These are phyloP conservation scores for Chlorella sp. DNA, from an alignment of 139 green algal genomes.

Conservation along the genomic window DNA sequence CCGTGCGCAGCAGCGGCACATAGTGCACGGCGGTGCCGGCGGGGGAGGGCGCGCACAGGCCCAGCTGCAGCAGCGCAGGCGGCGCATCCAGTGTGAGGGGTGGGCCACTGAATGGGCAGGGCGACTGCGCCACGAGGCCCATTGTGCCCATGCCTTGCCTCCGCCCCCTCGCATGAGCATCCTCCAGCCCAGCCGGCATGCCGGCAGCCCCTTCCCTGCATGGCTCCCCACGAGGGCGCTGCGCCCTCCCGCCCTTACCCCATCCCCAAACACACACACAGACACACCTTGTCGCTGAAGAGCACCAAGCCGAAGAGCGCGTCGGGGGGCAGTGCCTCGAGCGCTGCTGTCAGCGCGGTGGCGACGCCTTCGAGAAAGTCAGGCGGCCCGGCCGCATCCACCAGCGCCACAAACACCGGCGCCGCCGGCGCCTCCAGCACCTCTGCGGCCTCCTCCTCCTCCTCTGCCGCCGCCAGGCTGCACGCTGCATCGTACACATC, in stretches of 20 bases:
- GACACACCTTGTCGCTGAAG: constrained; percentile 55
- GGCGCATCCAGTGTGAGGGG: neutral
- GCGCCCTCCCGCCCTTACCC: neutral
- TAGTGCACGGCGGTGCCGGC: constrained; percentile 46
- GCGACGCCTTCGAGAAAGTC: constrained; percentile 78
- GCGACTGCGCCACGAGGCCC: neutral
- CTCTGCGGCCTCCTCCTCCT: neutral
- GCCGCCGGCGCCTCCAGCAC: neutral
- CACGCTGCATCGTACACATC: no score
- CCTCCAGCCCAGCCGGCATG: neutral
- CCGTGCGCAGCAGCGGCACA: constrained; percentile 52
- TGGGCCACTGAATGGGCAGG: neutral
- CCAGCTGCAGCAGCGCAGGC: constrained; percentile 60
- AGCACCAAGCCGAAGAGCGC: constrained; percentile 69
- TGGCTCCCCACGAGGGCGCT: neutral
- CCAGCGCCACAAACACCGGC: constrained; percentile 33
- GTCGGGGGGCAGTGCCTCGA: constrained; percentile 71
- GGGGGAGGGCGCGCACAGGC: constrained; percentile 56
- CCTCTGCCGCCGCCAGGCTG: neutral
- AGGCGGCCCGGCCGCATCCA: constrained; percentile 42
- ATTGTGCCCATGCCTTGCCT: no score
- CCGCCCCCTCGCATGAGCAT: neutral
- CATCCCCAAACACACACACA: neutral
- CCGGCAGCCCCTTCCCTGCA: neutral
- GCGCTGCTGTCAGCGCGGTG: constrained; percentile 62